Conservation (phyloP, 768 basidiomycete species). For the Punctularia strigosozonata region DNA sequence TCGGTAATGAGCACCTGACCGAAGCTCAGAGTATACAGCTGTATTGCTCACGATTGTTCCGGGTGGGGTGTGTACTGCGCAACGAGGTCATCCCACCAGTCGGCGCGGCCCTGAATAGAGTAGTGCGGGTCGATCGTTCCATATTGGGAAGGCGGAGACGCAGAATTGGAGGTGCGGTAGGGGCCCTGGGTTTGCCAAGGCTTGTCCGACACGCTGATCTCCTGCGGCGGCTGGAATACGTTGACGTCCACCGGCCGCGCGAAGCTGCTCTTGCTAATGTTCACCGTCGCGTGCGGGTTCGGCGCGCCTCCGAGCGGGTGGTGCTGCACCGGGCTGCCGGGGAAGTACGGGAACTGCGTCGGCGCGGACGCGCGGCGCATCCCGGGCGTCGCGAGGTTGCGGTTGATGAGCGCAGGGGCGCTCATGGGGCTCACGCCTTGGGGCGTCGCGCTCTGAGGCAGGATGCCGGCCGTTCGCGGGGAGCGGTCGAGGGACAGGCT, state of each 20-base stretch:
- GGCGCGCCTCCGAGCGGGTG: too few species aligned
- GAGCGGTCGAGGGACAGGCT: too few species aligned
- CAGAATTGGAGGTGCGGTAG: not conserved
- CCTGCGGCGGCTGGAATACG: constrained; percentile 8
- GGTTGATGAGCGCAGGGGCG: too few species aligned
- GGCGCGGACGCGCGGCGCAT: too few species aligned
- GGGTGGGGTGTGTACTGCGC: constrained; percentile 26
- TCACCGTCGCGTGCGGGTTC: too few species aligned
- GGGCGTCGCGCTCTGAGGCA: too few species aligned
- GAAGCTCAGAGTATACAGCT: not conserved
- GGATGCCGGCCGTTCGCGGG: too few species aligned
- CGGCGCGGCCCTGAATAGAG: constrained; percentile 6
- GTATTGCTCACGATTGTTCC: constrained; percentile 28
- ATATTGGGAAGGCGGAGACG: constrained; percentile 4
- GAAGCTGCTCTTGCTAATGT: not conserved
- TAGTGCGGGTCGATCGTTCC: constrained; percentile 10
- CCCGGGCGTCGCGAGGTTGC: too few species aligned
- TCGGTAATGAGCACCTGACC: not conserved
- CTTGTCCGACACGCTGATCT: too few species aligned
- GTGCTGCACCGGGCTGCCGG: too few species aligned
- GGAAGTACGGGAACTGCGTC: too few species aligned
- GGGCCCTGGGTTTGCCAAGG: not conserved
- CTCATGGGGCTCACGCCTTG: too few species aligned
- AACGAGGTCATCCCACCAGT: constrained; percentile 39
- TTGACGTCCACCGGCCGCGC: constrained; percentile 8